These are phyloP conservation scores for Gonapodya sp. DNA, from an alignment of 192 early-diverging fungal genomes.

Conservation along the genomic window DNA sequence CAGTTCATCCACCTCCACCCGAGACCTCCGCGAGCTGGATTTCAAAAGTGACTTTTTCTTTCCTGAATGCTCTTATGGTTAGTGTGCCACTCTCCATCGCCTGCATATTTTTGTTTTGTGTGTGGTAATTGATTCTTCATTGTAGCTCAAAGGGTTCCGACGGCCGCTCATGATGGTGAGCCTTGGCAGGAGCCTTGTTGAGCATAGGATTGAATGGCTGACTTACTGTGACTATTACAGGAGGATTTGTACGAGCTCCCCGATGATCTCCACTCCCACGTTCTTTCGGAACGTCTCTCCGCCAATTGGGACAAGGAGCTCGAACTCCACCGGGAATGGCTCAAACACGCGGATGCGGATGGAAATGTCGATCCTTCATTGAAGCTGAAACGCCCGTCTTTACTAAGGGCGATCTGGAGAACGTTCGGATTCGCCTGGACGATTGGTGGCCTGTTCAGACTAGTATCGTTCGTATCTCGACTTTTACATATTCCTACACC, in stretches of 20 bases:
- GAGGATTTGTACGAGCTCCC: background rate
- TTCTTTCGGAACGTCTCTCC: background rate
- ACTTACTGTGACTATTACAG: too few relatives aligned
- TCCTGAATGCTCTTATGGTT: constrained; percentile 19
- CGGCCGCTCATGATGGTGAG: background rate
- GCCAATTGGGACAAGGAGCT: background rate
- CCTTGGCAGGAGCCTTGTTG: too few relatives aligned
- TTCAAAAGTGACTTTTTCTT: constrained; percentile 49
- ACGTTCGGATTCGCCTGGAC: background rate
- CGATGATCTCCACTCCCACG: background rate
- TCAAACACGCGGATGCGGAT: background rate
- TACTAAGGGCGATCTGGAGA: background rate
- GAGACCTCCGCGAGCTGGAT: constrained; percentile 43
- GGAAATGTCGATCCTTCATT: background rate
- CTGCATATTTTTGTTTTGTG: too few relatives aligned
- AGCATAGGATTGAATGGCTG: too few relatives aligned
- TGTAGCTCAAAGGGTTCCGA: background rate
- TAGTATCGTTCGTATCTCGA: background rate
- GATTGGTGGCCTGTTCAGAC: background rate
- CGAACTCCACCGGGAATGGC: background rate
- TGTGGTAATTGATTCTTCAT: too few relatives aligned
- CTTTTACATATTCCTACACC: background rate
- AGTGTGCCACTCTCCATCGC: too few relatives aligned
- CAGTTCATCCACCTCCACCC: constrained; percentile 17
- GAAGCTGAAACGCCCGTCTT: background rate